Percentiles rank a stretch among this genome's conserved stretches.
These are phyloP conservation scores for Chaetomium cochliodes DNA, from an alignment of 495 filamentous ascomycete genomes.

Conservation along the genomic window DNA sequence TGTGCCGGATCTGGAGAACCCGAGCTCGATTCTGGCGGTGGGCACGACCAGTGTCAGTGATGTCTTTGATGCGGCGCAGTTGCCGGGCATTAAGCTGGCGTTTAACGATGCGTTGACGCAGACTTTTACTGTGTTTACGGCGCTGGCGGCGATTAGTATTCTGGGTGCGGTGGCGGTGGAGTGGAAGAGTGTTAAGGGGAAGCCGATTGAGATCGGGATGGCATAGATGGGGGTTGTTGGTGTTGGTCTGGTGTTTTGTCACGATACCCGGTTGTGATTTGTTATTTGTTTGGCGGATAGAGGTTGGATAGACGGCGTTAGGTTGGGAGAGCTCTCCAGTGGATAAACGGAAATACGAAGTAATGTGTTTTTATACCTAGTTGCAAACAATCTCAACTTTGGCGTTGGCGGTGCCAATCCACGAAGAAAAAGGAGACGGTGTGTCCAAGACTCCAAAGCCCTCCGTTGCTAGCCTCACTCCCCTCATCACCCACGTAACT, in stretches of 20 bases:
- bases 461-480: too few relatives aligned
- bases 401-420: too few relatives aligned
- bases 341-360: neutral
- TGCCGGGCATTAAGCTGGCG: conserved; percentile 59
- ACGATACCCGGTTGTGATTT: neutral
- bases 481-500: too few relatives aligned
- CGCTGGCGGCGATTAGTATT: conserved; percentile 59
- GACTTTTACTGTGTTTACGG: conserved; percentile 68
- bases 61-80: conserved; percentile 43
- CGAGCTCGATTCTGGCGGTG: conserved; percentile 49
- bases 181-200: conserved; percentile 84
- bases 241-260: neutral
- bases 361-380: neutral
- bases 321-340: neutral
- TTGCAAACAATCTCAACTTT: neutral
- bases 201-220: conserved; percentile 64
- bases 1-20: conserved; percentile 52
- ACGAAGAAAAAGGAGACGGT: too few relatives aligned
- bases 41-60: conserved; percentile 68
- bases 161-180: conserved; percentile 62
- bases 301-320: conserved; percentile 2
- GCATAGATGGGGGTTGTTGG: conserved; percentile 35
- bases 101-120: conserved; percentile 70
- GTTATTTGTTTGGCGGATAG: neutral
- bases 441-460: too few relatives aligned